phyloP scores from a whole-genome alignment of 2,329 filamentous ascomycete species.

The Aspergillus ochraceoroseus region DNA sequence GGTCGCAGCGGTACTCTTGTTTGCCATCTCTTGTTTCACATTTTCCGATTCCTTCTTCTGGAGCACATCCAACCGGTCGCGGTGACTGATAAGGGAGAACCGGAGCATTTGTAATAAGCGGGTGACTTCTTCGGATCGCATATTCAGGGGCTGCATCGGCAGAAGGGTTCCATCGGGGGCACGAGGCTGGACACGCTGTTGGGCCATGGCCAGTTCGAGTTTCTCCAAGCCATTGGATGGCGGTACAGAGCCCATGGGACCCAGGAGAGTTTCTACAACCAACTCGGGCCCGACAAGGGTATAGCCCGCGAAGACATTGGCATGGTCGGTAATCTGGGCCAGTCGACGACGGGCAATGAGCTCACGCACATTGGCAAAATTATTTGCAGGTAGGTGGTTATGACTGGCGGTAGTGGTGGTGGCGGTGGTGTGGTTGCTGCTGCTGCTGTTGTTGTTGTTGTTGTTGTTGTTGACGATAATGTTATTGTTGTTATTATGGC shows the following conservation, averaged over 20 bases:
- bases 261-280: slow-evolving; percentile 42
- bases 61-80: slow-evolving; percentile 37
- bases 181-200: slow-evolving; percentile 41
- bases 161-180: slow-evolving; percentile 38
- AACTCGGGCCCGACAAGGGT: slow-evolving; percentile 43
- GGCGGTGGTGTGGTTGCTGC: slow-evolving; percentile 12
- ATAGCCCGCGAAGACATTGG: slow-evolving; percentile 44
- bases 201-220: slow-evolving; percentile 42
- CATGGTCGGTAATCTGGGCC: slow-evolving; percentile 44
- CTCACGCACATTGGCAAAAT: slow-evolving; percentile 41
- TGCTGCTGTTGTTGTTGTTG: slow-evolving; percentile 24
- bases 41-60: slow-evolving; percentile 38
- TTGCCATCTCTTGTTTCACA: slow-evolving; percentile 32
- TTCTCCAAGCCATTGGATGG: slow-evolving; percentile 43
- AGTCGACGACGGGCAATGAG: slow-evolving; percentile 41
- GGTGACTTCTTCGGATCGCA: slow-evolving; percentile 43
- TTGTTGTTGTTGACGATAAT: slow-evolving; percentile 15
- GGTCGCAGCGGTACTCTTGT: slow-evolving; percentile 28
- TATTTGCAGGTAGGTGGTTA: slow-evolving; percentile 35
- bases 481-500: slow-evolving; percentile 20
- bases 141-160: slow-evolving; percentile 40
- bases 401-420: slow-evolving; percentile 13
- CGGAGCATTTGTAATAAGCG: slow-evolving; percentile 43
- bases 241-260: slow-evolving; percentile 39
- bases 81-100: slow-evolving; percentile 41